Evolutionary conservation across 306 rosid species (phyloP).

Genomic region (barrel medic (Medicago truncatula)): DNA sequence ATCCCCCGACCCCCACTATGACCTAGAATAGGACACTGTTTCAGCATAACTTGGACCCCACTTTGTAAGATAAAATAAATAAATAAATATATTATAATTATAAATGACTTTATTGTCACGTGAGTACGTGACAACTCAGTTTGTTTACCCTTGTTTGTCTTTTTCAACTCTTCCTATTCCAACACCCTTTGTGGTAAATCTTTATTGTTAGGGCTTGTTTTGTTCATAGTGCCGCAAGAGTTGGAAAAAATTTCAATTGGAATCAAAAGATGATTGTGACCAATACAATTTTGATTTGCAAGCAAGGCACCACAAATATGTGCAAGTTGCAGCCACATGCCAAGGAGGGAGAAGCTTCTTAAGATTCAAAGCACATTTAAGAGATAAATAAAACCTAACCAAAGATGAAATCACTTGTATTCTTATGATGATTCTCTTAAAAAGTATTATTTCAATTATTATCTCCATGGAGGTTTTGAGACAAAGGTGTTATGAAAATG

Average conservation of each 20-base stretch:
- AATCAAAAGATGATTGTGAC: too few relatives aligned
- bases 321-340: neutral
- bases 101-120: conserved; percentile 5
- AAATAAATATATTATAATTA: conserved; percentile 1
- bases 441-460: too few relatives aligned
- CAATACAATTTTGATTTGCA: too few relatives aligned
- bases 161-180: conserved; percentile 11
- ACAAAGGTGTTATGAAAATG: too few relatives aligned
- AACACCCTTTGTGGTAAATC: conserved; percentile 25
- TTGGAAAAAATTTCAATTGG: too few relatives aligned
- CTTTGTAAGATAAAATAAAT: neutral
- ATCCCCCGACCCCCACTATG: conserved; percentile 38
- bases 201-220: neutral
- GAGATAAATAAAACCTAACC: too few relatives aligned
- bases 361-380: too few relatives aligned
- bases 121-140: neutral
- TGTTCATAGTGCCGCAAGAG: too few relatives aligned
- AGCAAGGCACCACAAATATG: neutral
- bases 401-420: too few relatives aligned
- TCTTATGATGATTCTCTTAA: too few relatives aligned
- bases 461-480: too few relatives aligned
- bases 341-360: too few relatives aligned
- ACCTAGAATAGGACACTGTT: conserved; percentile 36
- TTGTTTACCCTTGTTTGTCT: conserved; percentile 20
- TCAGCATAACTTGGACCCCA: conserved; percentile 24